phyloP scores from a whole-genome alignment of 2,329 filamentous ascomycete genomes.

The Ophiostoma triangulosporum region DNA sequence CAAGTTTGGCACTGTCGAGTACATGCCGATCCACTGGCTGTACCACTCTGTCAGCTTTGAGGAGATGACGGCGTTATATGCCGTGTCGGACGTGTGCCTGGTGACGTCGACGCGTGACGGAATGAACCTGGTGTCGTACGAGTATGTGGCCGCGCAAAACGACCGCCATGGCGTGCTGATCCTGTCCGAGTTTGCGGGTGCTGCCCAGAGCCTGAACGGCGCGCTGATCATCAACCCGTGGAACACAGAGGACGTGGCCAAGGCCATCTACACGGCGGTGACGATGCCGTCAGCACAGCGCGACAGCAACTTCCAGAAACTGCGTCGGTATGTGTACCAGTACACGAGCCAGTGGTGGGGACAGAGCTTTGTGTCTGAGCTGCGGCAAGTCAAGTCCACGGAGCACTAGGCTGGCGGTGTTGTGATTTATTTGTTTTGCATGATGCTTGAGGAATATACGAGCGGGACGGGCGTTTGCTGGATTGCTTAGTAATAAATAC shows the following conservation, averaged over 20 bases:
- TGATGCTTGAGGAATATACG: not conserved
- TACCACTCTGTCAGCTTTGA: constrained; percentile 94
- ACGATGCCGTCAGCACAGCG: constrained; percentile 89
- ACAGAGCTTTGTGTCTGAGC: constrained; percentile 76
- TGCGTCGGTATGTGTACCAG: constrained; percentile 92
- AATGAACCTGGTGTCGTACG: constrained; percentile 97
- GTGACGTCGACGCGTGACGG: constrained; percentile 94
- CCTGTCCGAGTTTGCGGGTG: constrained; percentile 90
- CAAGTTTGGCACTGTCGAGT: constrained; percentile 91
- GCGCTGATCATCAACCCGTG: constrained; percentile 94
- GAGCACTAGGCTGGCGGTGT: not conserved
- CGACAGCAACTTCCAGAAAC: constrained; percentile 74
- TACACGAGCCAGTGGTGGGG: constrained; percentile 98
- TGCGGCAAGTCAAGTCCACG: constrained; percentile 24
- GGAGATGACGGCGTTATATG: constrained; percentile 86
- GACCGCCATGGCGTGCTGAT: constrained; percentile 88
- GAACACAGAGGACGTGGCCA: constrained; percentile 93
- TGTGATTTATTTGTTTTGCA: not conserved
- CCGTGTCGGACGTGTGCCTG: constrained; percentile 80
- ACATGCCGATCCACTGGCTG: constrained; percentile 97
- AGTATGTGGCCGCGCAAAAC: constrained; percentile 91
- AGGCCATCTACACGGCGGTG: constrained; percentile 89
- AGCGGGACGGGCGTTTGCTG: not conserved
- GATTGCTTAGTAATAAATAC: not conserved
- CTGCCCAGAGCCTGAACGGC: constrained; percentile 86